These are phyloP conservation scores for Pterocarpus santalinus DNA, from an alignment of 306 rosid species.

Conservation along the genomic window DNA sequence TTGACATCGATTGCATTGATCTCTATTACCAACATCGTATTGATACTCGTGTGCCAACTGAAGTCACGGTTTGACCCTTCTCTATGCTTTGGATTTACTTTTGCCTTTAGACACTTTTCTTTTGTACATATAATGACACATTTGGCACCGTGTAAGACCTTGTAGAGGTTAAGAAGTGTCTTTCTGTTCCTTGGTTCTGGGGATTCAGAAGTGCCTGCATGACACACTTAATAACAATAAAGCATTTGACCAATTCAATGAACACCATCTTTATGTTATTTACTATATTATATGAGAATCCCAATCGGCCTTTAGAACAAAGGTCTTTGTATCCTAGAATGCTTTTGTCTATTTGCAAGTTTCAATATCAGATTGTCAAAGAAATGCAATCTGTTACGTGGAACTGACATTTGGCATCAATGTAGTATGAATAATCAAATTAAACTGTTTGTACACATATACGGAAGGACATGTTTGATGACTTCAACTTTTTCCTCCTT, in stretches of 20 bases:
- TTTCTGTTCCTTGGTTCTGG: too few relatives aligned
- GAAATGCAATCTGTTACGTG: not conserved
- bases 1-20: conserved; percentile 51
- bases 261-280: too few relatives aligned
- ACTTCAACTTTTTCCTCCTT: not conserved
- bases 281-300: too few relatives aligned
- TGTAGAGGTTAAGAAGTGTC: too few relatives aligned
- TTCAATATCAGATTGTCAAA: not conserved
- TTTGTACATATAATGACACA: too few relatives aligned
- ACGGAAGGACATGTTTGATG: not conserved
- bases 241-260: too few relatives aligned
- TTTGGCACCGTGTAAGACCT: too few relatives aligned
- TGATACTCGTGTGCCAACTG: conserved; percentile 74
- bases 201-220: too few relatives aligned
- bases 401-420: not conserved
- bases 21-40: conserved; percentile 81
- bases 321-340: not conserved
- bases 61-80: conserved; percentile 65
- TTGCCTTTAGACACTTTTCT: too few relatives aligned
- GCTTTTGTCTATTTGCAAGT: not conserved
- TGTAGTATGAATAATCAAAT: not conserved
- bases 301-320: too few relatives aligned
- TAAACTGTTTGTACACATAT: too few relatives aligned
- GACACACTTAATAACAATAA: too few relatives aligned
- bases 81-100: not conserved